Evolutionary conservation across 108 stramenopile genomes (phyloP).

Genomic region (Aurantiochytrium sp.): DNA sequence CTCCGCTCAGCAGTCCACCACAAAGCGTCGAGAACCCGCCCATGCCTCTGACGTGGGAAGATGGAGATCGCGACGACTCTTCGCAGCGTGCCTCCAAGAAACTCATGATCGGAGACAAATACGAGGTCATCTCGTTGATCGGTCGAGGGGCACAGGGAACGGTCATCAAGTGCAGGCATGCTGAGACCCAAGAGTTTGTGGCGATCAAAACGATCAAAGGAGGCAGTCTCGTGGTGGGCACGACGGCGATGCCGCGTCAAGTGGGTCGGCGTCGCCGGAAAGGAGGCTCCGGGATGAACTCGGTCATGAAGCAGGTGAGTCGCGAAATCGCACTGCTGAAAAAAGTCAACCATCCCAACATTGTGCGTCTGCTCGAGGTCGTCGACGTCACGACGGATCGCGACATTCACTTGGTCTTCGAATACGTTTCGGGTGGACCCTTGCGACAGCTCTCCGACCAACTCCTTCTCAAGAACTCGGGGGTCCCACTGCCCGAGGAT

Average conservation of each 20-base stretch:
- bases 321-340: conserved; percentile 15
- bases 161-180: not conserved
- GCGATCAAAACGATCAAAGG: not conserved
- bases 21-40: not conserved
- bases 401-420: conserved; percentile 96
- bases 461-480: conserved; percentile 34
- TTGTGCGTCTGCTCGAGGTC: conserved; percentile 96
- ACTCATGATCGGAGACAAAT: not conserved
- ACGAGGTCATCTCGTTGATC: not conserved
- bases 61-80: not conserved
- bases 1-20: too few relatives aligned
- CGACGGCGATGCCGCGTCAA: not conserved
- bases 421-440: conserved; percentile 97
- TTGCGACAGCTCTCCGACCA: conserved; percentile 96
- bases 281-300: not conserved
- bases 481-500: conserved; percentile 59
- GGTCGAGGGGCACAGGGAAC: not conserved
- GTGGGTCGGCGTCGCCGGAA: not conserved
- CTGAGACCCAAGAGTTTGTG: not conserved
- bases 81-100: not conserved
- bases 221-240: not conserved
- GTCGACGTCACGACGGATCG: conserved; percentile 51
- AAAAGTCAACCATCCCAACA: conserved; percentile 64
- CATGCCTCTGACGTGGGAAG: not conserved
- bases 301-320: not conserved